Conservation (phyloP, 306 rosid species). For the Gleditsia sinensis region DNA sequence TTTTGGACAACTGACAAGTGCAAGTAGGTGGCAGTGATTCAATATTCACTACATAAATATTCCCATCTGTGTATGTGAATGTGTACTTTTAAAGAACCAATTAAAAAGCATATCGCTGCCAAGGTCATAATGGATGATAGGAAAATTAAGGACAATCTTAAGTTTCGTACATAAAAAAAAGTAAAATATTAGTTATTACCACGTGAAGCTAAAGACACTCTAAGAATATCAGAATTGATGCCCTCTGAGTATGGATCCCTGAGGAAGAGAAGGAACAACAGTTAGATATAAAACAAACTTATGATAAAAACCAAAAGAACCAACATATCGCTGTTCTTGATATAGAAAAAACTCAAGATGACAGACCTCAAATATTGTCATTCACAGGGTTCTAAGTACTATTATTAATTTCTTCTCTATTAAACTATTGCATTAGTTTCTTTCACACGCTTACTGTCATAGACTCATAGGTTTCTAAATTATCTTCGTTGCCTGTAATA, state of each 20-base stretch:
- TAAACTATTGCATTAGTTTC: conserved; percentile 4
- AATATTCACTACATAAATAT: no score
- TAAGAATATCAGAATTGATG: conserved; percentile 65
- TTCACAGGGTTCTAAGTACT: not conserved
- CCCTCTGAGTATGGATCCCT: conserved; percentile 90
- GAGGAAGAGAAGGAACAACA: conserved; percentile 32
- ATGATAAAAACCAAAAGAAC: not conserved
- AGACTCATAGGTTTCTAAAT: conserved; percentile 14
- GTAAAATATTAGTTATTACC: conserved; percentile 54
- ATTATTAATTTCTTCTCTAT: not conserved
- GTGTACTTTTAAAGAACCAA: not conserved
- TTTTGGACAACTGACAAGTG: not conserved
- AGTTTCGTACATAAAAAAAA: not conserved
- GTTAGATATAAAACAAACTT: conserved; percentile 1
- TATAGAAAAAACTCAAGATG: not conserved
- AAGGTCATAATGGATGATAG: not conserved
- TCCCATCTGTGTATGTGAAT: no score
- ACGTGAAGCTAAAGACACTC: conserved; percentile 72
- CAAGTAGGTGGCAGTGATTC: conserved; percentile 7
- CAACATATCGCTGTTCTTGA: not conserved
- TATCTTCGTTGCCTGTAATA: not conserved
- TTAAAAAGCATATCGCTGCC: conserved; percentile 8
- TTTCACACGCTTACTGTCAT: not conserved
- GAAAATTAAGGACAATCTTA: not conserved
- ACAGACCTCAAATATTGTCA: conserved; percentile 19